Percentiles rank a stretch among this genome's conserved stretches.
phyloP scores from a whole-genome alignment of 495 filamentous ascomycete genomes.

The Parathielavia appendiculata region DNA sequence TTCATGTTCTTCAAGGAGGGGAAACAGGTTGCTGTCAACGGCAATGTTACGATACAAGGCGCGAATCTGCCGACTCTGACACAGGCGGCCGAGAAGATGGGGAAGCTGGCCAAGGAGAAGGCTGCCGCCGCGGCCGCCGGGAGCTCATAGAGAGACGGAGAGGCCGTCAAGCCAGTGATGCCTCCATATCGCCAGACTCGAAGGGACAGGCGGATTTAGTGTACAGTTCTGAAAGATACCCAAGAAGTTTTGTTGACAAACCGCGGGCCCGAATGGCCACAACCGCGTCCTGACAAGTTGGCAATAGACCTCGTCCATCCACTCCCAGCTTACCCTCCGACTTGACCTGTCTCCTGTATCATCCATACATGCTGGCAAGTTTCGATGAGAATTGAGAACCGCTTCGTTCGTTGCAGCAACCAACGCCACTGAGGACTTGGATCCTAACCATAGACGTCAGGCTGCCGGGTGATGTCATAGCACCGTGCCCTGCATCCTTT shows the following conservation, averaged over 20 bases:
- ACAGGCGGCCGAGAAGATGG: slow-evolving; percentile 28
- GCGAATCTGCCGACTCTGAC: slow-evolving; percentile 23
- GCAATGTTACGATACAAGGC: slow-evolving; percentile 34
- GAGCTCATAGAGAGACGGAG: background rate
- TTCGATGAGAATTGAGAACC: too few relatives aligned
- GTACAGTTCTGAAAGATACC: background rate
- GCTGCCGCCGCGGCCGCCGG: slow-evolving; percentile 22
- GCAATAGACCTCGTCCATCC: background rate
- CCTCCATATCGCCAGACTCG: background rate
- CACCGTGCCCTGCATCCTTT: background rate
- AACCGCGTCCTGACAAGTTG: background rate
- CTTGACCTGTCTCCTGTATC: too few relatives aligned
- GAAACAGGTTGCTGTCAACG: slow-evolving; percentile 63
- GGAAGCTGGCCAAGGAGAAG: slow-evolving; percentile 29
- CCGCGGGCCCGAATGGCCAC: background rate
- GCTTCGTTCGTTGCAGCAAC: too few relatives aligned
- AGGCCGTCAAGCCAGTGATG: background rate
- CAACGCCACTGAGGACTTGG: too few relatives aligned
- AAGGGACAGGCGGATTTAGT: background rate
- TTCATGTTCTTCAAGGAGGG: slow-evolving; percentile 85
- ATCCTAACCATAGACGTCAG: background rate
- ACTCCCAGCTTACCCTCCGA: background rate
- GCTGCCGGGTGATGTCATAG: background rate
- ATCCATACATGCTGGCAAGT: too few relatives aligned
- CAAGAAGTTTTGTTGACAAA: background rate